phyloP scores from a whole-genome alignment of 148 eudicot species.

The Vaccinium macrocarpon region DNA sequence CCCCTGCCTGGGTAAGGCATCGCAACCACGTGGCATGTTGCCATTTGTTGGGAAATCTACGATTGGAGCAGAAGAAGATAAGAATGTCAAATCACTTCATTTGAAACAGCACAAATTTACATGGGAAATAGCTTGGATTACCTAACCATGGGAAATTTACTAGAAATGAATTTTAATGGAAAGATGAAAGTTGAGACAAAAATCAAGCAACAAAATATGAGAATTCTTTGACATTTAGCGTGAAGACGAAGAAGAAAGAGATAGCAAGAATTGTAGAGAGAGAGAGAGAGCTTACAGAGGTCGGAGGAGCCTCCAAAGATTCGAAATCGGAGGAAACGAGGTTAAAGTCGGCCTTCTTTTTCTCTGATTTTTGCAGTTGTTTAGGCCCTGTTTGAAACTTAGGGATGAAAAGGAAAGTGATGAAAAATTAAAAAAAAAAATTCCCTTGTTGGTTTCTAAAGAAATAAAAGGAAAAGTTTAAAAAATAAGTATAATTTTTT shows the following conservation, averaged over 20 bases:
- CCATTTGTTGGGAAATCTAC: neutral
- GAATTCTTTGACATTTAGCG: neutral
- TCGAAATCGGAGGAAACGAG: neutral
- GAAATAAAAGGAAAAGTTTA: no score
- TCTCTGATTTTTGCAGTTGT: neutral
- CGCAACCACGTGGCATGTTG: slow-evolving; percentile 20
- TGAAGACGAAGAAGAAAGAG: neutral
- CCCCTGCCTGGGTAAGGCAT: slow-evolving; percentile 34
- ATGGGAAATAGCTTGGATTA: no score
- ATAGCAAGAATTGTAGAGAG: neutral
- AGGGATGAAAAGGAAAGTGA: no score
- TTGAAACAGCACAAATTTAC: no score
- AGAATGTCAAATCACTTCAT: no score
- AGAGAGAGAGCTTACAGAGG: slow-evolving; percentile 6
- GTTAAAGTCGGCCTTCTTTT: neutral
- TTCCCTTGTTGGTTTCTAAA: no score
- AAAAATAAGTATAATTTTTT: no score
- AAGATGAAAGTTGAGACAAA: neutral
- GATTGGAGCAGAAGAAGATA: neutral
- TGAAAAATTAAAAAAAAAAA: no score
- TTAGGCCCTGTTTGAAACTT: no score
- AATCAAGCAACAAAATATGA: neutral
- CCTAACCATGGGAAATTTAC: neutral
- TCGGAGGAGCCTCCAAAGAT: neutral
- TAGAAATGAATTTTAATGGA: neutral